Evolutionary conservation across 768 basidiomycete species (phyloP).

Genomic region (Lyophyllum semitale): DNA sequence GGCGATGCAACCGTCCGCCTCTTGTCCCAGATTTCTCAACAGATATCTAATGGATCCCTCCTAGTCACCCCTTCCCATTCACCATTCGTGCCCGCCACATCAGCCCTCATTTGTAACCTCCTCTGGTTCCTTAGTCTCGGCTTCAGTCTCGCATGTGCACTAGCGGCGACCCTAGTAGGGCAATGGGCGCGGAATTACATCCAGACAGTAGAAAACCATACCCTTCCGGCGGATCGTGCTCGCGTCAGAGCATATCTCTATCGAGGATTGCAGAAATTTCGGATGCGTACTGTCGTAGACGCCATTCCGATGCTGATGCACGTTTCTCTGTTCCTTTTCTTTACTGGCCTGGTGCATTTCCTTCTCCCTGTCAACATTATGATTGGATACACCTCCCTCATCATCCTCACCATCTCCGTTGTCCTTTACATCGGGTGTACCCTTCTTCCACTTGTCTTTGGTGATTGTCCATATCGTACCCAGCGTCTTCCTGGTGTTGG

Average conservation of each 20-base stretch:
- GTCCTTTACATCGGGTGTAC: not conserved
- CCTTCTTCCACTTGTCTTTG: not conserved
- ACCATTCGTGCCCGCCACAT: conserved; percentile 12
- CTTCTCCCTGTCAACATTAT: not conserved
- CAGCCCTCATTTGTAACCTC: conserved; percentile 22
- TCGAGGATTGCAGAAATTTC: not conserved
- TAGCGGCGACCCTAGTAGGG: conserved; percentile 25
- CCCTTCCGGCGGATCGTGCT: conserved; percentile 4
- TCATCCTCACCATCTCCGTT: not conserved
- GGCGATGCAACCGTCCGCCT: conserved; percentile 10
- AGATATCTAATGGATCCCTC: not conserved
- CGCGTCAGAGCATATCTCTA: conserved; percentile 9
- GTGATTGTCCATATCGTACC: conserved; percentile 5
- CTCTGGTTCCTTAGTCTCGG: conserved; percentile 28
- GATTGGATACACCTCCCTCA: not conserved
- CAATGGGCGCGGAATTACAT: conserved; percentile 17
- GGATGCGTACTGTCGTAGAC: conserved; percentile 2
- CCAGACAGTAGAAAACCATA: not conserved
- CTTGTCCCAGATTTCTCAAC: not conserved
- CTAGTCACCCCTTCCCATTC: not conserved
- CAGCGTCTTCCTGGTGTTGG: not conserved
- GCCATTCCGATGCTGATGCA: conserved; percentile 9
- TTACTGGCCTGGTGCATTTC: conserved; percentile 1
- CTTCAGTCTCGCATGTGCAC: conserved; percentile 26
- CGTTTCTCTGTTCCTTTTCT: conserved; percentile 2